Evolutionary conservation across 345 rosid species (phyloP).

Genomic region (Hibiscus tridactylites): DNA sequence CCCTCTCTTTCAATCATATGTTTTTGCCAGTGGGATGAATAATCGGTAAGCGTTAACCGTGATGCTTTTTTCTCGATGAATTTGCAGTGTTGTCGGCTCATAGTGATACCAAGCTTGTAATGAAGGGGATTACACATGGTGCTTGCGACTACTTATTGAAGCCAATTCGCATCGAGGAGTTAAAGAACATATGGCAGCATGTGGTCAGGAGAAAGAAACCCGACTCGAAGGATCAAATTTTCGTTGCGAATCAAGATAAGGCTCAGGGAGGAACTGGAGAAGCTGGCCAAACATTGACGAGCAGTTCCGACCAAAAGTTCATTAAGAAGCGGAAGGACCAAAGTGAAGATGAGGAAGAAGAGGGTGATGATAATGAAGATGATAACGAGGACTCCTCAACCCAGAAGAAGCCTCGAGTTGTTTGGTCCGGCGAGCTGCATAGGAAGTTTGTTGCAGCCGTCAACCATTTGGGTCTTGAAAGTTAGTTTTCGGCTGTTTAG

Average conservation of each 20-base stretch:
- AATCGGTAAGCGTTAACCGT: too few relatives aligned
- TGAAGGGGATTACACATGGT: constrained; percentile 83
- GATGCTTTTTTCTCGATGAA: constrained; percentile 6
- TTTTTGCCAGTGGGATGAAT: not conserved
- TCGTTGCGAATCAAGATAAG: constrained; percentile 22
- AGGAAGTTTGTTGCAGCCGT: constrained; percentile 82
- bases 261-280: constrained; percentile 20
- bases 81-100: constrained; percentile 74
- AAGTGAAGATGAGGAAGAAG: constrained; percentile 61
- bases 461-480: constrained; percentile 71
- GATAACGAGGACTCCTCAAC: constrained; percentile 55
- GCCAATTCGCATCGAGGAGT: constrained; percentile 75
- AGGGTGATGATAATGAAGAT: constrained; percentile 45
- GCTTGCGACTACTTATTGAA: constrained; percentile 82
- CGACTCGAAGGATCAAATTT: constrained; percentile 25
- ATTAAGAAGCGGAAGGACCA: constrained; percentile 62
- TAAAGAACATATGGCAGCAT: constrained; percentile 91
- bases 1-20: not conserved
- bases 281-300: constrained; percentile 22
- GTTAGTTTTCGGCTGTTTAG: constrained; percentile 37
- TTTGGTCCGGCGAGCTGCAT: constrained; percentile 83
- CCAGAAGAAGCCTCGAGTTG: constrained; percentile 88
- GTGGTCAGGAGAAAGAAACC: constrained; percentile 50
- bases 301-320: constrained; percentile 28
- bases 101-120: constrained; percentile 66